Evolutionary conservation across 768 basidiomycete genomes (phyloP), one percentile per base, ranked within the genome.

Genomic region (Collybia sp.): DNA sequence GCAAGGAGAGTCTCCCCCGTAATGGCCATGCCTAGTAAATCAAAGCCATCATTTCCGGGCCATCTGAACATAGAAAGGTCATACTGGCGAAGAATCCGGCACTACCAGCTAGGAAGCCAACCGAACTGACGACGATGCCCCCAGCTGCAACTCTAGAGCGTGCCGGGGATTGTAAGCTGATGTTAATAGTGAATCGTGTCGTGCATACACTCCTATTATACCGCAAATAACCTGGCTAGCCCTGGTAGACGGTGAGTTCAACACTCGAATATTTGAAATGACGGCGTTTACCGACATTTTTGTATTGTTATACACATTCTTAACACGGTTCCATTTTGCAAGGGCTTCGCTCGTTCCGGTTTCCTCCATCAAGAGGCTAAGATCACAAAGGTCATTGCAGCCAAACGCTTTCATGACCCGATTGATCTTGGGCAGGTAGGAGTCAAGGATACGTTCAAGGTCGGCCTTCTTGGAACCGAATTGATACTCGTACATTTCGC

Each of bases 401-500:
- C 52, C 52, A 32, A 53, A 53, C 6, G 52, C 49, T 6, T 25
- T 30, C 3, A 53, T 40, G n/a, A 53, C 48, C 30, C 44, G 42
- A 12, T 50, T 36, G 40, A 53, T 43, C 15, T 53, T 50, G 17
- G 40, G 17, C 20, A 39, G 50, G 40, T 50, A 53, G 3, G 52
- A 49, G 16, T 48, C 52, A 40, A 53, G 52, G 20, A 43, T 43
- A 9, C 30, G 18, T 20, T 51, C 45, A 32, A 53, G 25, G 32
- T 53, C 46, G 5, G 18, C 33, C 30, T 53, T 51, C 38, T 45
- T 42, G 11, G 12, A 30, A 20, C 47, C 45, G 33, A 37, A 53
- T 32, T 44, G 20, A 17, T 32, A 30, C 34, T 53, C 40, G 35
- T 43, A 50, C 8, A 20, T 20, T 17, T 50, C 40, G 31, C 52